Evolutionary conservation across 768 basidiomycete genomes (phyloP).

Genomic region (Russula sp.): DNA sequence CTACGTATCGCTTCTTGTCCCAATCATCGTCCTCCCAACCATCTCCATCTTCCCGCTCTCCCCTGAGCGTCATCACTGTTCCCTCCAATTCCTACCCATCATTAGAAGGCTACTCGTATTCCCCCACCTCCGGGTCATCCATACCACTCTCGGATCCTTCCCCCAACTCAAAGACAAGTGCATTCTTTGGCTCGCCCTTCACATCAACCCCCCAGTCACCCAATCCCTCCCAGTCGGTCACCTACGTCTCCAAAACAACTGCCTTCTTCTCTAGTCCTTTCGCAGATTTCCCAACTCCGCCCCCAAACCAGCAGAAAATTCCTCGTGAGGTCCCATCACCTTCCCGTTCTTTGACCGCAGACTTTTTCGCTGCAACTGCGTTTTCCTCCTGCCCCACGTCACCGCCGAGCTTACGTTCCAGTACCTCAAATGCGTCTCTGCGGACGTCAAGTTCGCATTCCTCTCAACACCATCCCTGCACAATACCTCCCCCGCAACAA

Average conservation of each 20-base stretch:
- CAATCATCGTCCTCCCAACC: slow-evolving; percentile 5
- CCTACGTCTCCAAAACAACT: slow-evolving; percentile 18
- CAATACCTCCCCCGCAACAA: slow-evolving; percentile 1
- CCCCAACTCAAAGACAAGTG: slow-evolving; percentile 20
- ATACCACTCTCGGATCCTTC: slow-evolving; percentile 8
- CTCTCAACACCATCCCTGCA: background rate
- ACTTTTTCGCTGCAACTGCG: slow-evolving; percentile 16
- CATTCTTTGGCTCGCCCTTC: slow-evolving; percentile 21
- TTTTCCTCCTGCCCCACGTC: slow-evolving; percentile 18
- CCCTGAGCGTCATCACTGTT: slow-evolving; percentile 8
- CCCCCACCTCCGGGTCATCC: slow-evolving; percentile 12
- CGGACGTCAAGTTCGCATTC: slow-evolving; percentile 16
- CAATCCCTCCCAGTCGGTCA: slow-evolving; percentile 5
- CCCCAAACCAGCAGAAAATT: background rate
- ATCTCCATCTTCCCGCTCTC: slow-evolving; percentile 5
- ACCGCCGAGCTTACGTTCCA: slow-evolving; percentile 22
- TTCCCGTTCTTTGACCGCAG: slow-evolving; percentile 19
- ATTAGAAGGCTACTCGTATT: slow-evolving; percentile 9
- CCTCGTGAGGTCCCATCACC: slow-evolving; percentile 11
- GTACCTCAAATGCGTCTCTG: slow-evolving; percentile 20
- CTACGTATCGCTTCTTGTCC: slow-evolving; percentile 9
- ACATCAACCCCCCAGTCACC: slow-evolving; percentile 4
- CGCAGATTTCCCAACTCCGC: slow-evolving; percentile 10
- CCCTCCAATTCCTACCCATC: background rate
- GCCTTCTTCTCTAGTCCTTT: slow-evolving; percentile 22